phyloP scores from a whole-genome alignment of 1,284 basidiomycete genomes.

The Sporisorium reilianum region DNA sequence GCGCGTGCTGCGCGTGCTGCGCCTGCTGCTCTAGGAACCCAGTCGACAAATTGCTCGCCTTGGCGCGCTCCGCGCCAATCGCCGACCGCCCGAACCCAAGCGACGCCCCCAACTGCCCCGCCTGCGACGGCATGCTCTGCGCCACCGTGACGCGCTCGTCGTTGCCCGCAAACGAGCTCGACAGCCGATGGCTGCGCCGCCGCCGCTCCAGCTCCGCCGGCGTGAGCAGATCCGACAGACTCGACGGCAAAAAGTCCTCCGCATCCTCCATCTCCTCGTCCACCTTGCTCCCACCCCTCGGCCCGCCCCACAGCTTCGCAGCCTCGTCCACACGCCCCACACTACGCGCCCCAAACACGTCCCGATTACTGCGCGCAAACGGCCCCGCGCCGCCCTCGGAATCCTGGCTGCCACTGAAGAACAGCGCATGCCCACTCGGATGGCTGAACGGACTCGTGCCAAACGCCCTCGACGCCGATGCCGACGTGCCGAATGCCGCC shows the following conservation, averaged over 20 bases:
- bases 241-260: conserved; percentile 72
- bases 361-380: conserved; percentile 39
- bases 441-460: conserved; percentile 68
- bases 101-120: conserved; percentile 22
- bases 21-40: conserved; percentile 46
- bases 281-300: conserved; percentile 14
- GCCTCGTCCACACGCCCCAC: conserved; percentile 43
- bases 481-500: conserved; percentile 39
- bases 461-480: conserved; percentile 47
- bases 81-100: conserved; percentile 32
- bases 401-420: conserved; percentile 63
- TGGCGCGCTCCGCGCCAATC: conserved; percentile 37
- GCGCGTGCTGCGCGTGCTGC: background rate
- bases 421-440: conserved; percentile 61
- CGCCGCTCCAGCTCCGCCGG: conserved; percentile 66
- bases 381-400: conserved; percentile 51
- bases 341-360: conserved; percentile 45
- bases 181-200: conserved; percentile 37
- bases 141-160: conserved; percentile 34
- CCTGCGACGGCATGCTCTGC: conserved; percentile 61
- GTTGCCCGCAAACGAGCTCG: conserved; percentile 41
- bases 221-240: conserved; percentile 65
- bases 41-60: conserved; percentile 46
- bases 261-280: conserved; percentile 49
- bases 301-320: conserved; percentile 39